These are phyloP conservation scores for Vanrija pseudolonga DNA, from an alignment of 1,284 basidiomycete species.

Conservation along the genomic window DNA sequence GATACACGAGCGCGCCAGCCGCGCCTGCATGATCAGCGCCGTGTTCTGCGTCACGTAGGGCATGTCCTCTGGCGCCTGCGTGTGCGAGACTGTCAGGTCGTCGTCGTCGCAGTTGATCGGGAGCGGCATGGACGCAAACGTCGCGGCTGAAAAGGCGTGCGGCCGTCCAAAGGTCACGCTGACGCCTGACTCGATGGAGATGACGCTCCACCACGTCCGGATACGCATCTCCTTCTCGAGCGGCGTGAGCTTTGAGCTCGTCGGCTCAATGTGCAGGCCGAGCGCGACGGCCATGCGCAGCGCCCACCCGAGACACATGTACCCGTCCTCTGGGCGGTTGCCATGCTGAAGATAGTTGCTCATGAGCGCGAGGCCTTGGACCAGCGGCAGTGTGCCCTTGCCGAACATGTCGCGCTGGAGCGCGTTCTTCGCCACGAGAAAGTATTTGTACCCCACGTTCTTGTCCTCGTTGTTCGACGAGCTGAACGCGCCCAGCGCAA, in stretches of 20 bases:
- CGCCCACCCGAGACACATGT: slow-evolving; percentile 21
- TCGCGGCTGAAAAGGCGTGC: background rate
- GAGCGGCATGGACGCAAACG: slow-evolving; percentile 3
- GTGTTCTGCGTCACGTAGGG: slow-evolving; percentile 16
- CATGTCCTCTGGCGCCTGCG: slow-evolving; percentile 7
- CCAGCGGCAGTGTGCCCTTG: slow-evolving; percentile 22
- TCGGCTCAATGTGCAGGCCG: slow-evolving; percentile 16
- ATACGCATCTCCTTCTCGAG: slow-evolving; percentile 19
- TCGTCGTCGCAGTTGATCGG: slow-evolving; percentile 26
- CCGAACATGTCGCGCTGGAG: slow-evolving; percentile 19
- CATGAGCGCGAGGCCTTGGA: slow-evolving; percentile 30
- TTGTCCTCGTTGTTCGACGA: background rate
- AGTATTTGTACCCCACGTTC: slow-evolving; percentile 18
- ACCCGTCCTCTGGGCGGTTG: slow-evolving; percentile 24
- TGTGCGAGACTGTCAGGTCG: slow-evolving; percentile 15
- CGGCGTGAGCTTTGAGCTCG: background rate
- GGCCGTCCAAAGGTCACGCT: slow-evolving; percentile 21
- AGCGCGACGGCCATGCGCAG: slow-evolving; percentile 23
- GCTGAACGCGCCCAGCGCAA: slow-evolving; percentile 22
- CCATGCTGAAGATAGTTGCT: slow-evolving; percentile 27
- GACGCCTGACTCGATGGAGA: slow-evolving; percentile 23
- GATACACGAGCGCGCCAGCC: slow-evolving; percentile 16
- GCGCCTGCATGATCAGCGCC: slow-evolving; percentile 19
- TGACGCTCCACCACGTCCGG: slow-evolving; percentile 24
- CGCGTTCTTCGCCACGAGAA: slow-evolving; percentile 15